phyloP scores from a whole-genome alignment of 1,139 yeast genomes.

The Suzukiozyma palmioleophila region DNA sequence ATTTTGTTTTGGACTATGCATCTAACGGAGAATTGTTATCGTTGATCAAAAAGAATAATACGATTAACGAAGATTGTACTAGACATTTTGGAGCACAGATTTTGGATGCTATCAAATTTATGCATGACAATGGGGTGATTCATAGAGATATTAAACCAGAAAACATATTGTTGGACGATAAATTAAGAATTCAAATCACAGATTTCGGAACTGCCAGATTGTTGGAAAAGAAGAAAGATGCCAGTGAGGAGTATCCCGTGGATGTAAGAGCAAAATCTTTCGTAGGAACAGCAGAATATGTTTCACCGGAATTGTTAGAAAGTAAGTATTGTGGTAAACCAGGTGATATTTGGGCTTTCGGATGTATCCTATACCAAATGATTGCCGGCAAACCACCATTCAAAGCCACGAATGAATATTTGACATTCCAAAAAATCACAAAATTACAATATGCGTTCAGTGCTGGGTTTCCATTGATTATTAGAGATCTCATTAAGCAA shows the following conservation, averaged over 20 bases:
- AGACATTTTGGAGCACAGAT: constrained; percentile 66
- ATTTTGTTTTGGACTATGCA: constrained; percentile 91
- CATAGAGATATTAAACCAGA: constrained; percentile 81
- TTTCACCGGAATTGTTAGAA: constrained; percentile 69
- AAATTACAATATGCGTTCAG: constrained; percentile 64
- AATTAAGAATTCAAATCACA: constrained; percentile 66
- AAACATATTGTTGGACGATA: constrained; percentile 61
- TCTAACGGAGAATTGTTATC: constrained; percentile 87
- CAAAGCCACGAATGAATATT: constrained; percentile 70
- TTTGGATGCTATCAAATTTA: constrained; percentile 60
- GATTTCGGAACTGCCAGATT: constrained; percentile 80
- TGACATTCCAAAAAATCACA: constrained; percentile 51
- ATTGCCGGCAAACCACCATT: constrained; percentile 78
- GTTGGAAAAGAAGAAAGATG: constrained; percentile 41
- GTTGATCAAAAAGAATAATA: constrained; percentile 70
- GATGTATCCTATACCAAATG: constrained; percentile 74
- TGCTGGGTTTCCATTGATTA: constrained; percentile 43
- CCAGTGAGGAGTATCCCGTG: constrained; percentile 37
- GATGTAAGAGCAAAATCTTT: constrained; percentile 62
- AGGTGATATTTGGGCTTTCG: constrained; percentile 80
- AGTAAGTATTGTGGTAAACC: constrained; percentile 69
- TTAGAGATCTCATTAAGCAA: constrained; percentile 46
- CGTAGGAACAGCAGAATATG: constrained; percentile 84
- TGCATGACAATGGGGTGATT: constrained; percentile 74
- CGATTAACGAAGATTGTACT: constrained; percentile 74